These are phyloP conservation scores for Rhodomyrtus tomentosa DNA, from an alignment of 345 rosid genomes.

Conservation along the genomic window DNA sequence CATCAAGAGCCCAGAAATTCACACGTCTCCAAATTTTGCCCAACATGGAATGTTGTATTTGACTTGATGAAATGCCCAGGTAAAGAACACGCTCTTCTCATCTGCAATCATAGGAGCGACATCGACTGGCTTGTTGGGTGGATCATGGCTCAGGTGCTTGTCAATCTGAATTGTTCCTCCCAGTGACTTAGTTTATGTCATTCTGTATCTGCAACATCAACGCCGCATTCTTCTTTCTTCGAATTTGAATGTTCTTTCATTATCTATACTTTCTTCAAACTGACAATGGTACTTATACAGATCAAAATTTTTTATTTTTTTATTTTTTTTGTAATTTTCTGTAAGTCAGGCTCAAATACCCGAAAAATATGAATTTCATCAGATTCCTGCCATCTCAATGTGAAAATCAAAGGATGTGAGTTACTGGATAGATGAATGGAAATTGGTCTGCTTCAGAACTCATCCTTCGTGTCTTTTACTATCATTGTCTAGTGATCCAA, in stretches of 20 bases:
- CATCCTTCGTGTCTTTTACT: background rate
- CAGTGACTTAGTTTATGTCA: background rate
- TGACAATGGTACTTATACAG: background rate
- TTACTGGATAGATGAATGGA: background rate
- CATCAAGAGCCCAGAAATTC: background rate
- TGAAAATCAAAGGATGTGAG: background rate
- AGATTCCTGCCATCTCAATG: background rate
- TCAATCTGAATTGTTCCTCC: background rate
- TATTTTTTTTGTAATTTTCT: background rate
- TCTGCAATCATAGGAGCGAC: constrained; percentile 85
- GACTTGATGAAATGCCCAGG: constrained; percentile 28
- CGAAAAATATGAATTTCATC: background rate
- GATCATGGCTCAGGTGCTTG: constrained; percentile 77
- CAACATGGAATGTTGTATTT: background rate
- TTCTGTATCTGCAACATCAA: background rate
- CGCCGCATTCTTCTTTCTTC: background rate
- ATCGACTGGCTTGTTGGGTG: constrained; percentile 98
- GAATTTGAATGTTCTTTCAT: background rate
- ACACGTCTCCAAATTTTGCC: background rate
- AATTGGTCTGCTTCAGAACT: background rate
- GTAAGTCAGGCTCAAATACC: background rate
- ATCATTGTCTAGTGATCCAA: background rate
- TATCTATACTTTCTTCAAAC: background rate
- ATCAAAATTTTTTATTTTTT: too few species aligned
- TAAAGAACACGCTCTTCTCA: constrained; percentile 76